These are phyloP conservation scores for Myrmaecium sp. DNA, from an alignment of 2,329 filamentous ascomycete genomes.

Conservation along the genomic window DNA sequence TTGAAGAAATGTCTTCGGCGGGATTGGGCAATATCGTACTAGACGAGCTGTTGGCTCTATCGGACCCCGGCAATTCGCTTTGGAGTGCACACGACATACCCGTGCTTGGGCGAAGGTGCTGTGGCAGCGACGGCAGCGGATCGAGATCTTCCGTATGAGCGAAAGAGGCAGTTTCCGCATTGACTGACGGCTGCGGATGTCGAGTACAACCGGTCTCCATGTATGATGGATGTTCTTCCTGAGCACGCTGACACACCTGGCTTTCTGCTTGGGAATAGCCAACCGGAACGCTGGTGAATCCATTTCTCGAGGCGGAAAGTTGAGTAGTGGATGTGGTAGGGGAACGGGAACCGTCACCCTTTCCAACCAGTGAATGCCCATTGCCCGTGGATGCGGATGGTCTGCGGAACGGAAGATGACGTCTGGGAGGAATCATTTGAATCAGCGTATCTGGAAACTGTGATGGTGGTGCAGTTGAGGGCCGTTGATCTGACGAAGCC, in stretches of 20 bases:
- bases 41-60: too few relatives aligned
- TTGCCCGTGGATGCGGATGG: constrained; percentile 13
- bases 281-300: constrained; percentile 10
- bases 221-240: background rate
- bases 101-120: too few relatives aligned
- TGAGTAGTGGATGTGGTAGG: constrained; percentile 12
- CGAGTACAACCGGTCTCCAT: too few relatives aligned
- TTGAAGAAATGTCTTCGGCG: too few relatives aligned
- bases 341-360: constrained; percentile 9
- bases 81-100: too few relatives aligned
- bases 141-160: too few relatives aligned
- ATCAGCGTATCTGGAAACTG: constrained; percentile 6
- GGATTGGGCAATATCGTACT: too few relatives aligned
- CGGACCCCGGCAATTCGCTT: too few relatives aligned
- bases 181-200: too few relatives aligned
- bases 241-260: constrained; percentile 3
- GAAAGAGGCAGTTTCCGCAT: too few relatives aligned
- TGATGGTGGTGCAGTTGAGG: constrained; percentile 6
- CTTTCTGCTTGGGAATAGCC: constrained; percentile 8
- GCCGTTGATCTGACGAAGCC: too few relatives aligned
- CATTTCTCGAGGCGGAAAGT: constrained; percentile 18
- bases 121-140: too few relatives aligned
- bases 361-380: constrained; percentile 6
- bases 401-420: constrained; percentile 24
- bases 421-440: constrained; percentile 16